These are phyloP conservation scores for Polysphondylium violaceum DNA, from an alignment of 78 protist genomes.

Conservation along the genomic window DNA sequence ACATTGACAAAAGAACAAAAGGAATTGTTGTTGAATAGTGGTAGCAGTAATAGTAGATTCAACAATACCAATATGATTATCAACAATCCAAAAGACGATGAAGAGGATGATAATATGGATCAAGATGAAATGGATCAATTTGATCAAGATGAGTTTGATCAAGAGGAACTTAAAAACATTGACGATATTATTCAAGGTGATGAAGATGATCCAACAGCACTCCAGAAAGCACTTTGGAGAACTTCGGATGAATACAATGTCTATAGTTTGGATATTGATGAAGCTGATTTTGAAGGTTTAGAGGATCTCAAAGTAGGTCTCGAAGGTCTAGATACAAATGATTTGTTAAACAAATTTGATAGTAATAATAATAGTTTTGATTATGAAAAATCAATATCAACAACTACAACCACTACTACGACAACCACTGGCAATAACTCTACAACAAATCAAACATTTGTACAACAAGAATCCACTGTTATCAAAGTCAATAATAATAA, in stretches of 20 bases:
- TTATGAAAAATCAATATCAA: constrained; percentile 3
- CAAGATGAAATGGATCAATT: constrained; percentile 11
- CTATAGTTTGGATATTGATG: constrained; percentile 66
- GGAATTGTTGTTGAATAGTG: no score
- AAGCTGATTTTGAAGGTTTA: constrained; percentile 25
- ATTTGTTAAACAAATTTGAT: constrained; percentile 7
- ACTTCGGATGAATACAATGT: constrained; percentile 69
- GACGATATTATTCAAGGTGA: constrained; percentile 23
- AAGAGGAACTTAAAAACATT: constrained; percentile 28
- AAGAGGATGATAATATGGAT: constrained; percentile 1
- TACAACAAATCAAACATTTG: neutral
- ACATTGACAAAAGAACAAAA: constrained; percentile 8
- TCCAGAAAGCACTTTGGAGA: constrained; percentile 31
- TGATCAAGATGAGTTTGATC: constrained; percentile 67
- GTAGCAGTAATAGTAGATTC: neutral
- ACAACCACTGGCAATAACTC: neutral
- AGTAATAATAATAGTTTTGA: no score
- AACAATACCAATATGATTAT: neutral
- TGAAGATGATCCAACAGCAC: constrained; percentile 10
- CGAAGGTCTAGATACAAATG: constrained; percentile 52
- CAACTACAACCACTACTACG: neutral
- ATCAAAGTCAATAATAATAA: neutral
- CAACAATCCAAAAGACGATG: no score
- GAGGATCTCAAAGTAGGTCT: constrained; percentile 64
- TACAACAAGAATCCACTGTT: neutral